Conservation (phyloP, 2,329 filamentous ascomycete species). For the Aspergillus intermedius region DNA sequence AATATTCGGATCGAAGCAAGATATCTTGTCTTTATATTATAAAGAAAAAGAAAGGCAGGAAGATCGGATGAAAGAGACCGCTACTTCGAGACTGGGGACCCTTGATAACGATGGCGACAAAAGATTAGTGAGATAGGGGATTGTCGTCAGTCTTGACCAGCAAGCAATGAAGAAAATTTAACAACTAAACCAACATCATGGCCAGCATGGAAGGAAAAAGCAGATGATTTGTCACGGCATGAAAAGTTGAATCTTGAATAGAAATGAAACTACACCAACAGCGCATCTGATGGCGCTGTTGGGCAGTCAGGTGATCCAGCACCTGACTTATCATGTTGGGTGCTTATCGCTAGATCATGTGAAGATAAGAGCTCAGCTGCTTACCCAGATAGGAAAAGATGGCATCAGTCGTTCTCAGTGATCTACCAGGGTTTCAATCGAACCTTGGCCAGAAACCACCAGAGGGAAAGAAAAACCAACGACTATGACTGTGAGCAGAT, state of each 20-base stretch:
- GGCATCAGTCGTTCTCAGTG: conserved; percentile 5
- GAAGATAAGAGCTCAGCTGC: neutral
- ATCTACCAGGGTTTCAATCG: conserved; percentile 6
- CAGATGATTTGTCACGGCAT: neutral
- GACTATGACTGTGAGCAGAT: neutral
- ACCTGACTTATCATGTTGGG: neutral
- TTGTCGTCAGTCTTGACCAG: neutral
- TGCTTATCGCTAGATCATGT: neutral
- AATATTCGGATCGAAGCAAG: neutral
- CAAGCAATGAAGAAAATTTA: neutral
- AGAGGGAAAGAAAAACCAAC: neutral
- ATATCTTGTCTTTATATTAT: neutral
- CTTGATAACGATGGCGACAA: neutral
- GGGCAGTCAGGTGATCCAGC: neutral
- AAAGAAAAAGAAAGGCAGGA: neutral
- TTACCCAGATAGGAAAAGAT: neutral
- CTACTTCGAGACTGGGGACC: neutral
- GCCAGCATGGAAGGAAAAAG: neutral
- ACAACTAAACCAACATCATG: neutral
- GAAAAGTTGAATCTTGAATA: neutral
- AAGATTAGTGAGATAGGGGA: neutral
- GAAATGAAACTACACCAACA: neutral
- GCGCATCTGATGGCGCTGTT: neutral
- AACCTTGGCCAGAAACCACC: too few relatives aligned
- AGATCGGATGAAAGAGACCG: neutral